These are phyloP conservation scores for Beta macrorhiza DNA, from an alignment of 179 eudicot genomes.

Conservation along the genomic window DNA sequence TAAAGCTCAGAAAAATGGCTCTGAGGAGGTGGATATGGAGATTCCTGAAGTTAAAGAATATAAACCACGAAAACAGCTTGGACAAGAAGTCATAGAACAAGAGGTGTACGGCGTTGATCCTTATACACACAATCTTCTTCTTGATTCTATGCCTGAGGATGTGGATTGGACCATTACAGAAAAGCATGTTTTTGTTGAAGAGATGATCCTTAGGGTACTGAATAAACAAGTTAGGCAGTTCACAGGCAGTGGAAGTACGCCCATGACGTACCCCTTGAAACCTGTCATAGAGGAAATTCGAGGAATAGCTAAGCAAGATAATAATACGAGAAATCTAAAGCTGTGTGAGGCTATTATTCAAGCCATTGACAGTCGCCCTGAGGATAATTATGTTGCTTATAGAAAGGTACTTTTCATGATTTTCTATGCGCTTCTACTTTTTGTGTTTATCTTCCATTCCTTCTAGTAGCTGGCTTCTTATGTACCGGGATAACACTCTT, in stretches of 20 bases:
- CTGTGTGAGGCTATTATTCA: constrained; percentile 64
- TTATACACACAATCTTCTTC: constrained; percentile 89
- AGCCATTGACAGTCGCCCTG: constrained; percentile 70
- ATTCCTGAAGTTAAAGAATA: constrained; percentile 92
- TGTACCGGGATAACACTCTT: neutral
- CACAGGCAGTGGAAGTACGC: constrained; percentile 83
- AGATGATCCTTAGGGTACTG: constrained; percentile 70
- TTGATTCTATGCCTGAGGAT: constrained; percentile 88
- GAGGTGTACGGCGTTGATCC: constrained; percentile 99
- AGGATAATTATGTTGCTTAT: constrained; percentile 93
- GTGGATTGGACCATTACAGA: constrained; percentile 66
- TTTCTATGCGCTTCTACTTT: too few species aligned
- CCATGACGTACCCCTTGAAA: constrained; percentile 76
- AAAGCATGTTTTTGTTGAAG: constrained; percentile 86
- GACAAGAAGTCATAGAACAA: constrained; percentile 91
- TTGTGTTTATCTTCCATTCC: neutral
- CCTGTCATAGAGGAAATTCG: constrained; percentile 75
- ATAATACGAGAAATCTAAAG: constrained; percentile 46
- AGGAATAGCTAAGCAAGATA: constrained; percentile 44
- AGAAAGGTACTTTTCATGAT: constrained; percentile 59
- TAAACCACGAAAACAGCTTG: constrained; percentile 88
- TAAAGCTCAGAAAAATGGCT: constrained; percentile 72
- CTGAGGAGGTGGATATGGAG: constrained; percentile 94
- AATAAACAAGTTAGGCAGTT: constrained; percentile 76
- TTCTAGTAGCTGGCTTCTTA: neutral